Base-by-base conservation (phyloP, 108 stramenopile species). In the Epipyxis sp. region DNA sequence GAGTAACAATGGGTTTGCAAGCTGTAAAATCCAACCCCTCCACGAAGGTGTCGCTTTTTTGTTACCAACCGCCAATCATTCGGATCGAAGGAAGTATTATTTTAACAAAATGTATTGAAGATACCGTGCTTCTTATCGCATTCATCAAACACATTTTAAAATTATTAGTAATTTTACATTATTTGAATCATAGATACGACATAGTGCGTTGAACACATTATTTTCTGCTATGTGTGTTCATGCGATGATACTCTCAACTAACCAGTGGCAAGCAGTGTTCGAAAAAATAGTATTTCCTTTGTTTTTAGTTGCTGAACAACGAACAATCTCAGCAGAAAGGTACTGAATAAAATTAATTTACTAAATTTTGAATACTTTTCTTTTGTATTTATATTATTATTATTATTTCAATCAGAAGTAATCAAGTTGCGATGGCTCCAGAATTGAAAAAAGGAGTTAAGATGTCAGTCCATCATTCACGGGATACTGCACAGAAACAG, bases 401-500 rank as follows among this genome's bases (percentile, higher is more conserved):
- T 50, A 20, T 50, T 6, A 50, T 50, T 50, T 50, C 20, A 20
- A n/a, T n/a, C 20, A 50, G 46, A 20, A 50, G 6, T 50, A 50
- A 50, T 50, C 13, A 67, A 20, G 13, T 13, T 13, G 65, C 65
- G 20, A 20, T 42, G 20, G 65, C 65, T 13, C 65, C 65, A 42
- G 65, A 67, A 43, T 6, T 67, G 6, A 67, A 67, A 20, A 6
- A 20, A 20, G 65, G 65, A 39, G 65, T 67, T 6, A 6, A 20
- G 13, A 67, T 67, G 65, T 6, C 65, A 42, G 37, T 67, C 41
- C 65, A 67, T 67, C 65, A 67, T 67, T 67, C 65, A 39, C 65
- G 65, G 37, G 65, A 67, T 20, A 67, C 13, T 67, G 65, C 65
- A 39, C 20, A 67, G 6, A 67, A 67, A 67, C 65, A 57, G 54